A percentile compares a stretch with the other conserved stretches of the same genome.
phyloP scores from a whole-genome alignment of 805 yeast species.

The Schwanniomyces yamadae region DNA sequence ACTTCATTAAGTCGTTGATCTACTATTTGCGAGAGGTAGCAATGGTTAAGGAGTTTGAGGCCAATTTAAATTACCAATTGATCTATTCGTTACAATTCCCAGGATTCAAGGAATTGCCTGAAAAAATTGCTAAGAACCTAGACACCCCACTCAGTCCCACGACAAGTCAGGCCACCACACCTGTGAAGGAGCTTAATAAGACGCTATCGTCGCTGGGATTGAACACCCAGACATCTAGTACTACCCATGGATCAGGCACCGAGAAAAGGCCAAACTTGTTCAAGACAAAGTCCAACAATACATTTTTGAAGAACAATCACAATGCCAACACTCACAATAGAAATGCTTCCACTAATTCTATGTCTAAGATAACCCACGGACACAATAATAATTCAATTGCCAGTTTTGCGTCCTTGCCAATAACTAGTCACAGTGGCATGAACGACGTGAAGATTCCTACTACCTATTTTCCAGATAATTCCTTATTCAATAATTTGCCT shows the following conservation, averaged over 20 bases:
- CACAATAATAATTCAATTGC: neutral
- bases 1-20: conserved; percentile 35
- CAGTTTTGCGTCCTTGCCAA: neutral
- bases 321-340: conserved; percentile 11
- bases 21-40: conserved; percentile 43
- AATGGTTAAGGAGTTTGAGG: conserved; percentile 47
- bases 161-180: conserved; percentile 7
- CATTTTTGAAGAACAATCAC: conserved; percentile 10
- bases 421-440: conserved; percentile 1
- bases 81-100: conserved; percentile 40
- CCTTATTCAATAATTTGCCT: conserved; percentile 27
- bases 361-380: conserved; percentile 3
- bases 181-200: conserved; percentile 19
- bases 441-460: conserved; percentile 21
- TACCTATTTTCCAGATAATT: conserved; percentile 16
- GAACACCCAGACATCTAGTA: conserved; percentile 4
- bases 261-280: conserved; percentile 22
- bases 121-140: conserved; percentile 7
- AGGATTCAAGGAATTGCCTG: conserved; percentile 44
- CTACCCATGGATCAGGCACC: conserved; percentile 10
- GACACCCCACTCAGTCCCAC: conserved; percentile 5
- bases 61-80: conserved; percentile 36
- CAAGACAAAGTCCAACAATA: conserved; percentile 22
- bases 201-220: conserved; percentile 25
- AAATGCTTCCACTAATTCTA: conserved; percentile 12